Conservation (phyloP, 140 eudicot species). For the Erigeron philadelphicus region DNA sequence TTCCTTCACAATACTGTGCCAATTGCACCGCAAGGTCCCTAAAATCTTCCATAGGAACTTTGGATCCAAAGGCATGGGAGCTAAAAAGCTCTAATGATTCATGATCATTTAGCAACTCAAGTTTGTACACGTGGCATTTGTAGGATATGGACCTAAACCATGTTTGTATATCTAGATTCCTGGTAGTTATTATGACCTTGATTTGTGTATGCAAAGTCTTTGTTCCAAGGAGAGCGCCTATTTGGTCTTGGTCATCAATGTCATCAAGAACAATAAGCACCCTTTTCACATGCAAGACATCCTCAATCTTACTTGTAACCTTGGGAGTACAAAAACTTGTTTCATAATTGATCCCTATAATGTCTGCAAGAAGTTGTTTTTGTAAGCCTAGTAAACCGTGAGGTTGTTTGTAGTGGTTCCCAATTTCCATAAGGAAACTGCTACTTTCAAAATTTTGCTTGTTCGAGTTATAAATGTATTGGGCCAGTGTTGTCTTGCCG, state of each 20-base stretch:
- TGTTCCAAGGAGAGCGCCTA: background rate
- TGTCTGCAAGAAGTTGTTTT: background rate
- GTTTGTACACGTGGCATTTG: background rate
- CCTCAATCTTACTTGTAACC: background rate
- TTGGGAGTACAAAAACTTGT: background rate
- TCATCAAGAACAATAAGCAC: constrained; percentile 17
- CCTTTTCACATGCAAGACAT: background rate
- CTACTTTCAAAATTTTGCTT: background rate
- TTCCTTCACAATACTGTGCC: background rate
- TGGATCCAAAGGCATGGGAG: background rate
- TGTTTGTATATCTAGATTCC: background rate
- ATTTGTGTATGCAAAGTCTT: background rate
- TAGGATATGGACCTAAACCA: background rate
- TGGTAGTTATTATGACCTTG: constrained; percentile 14
- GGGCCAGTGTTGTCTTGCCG: no score
- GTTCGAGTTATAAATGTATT: no score
- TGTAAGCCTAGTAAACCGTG: constrained; percentile 3
- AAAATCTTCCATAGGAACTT: background rate
- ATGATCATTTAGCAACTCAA: background rate
- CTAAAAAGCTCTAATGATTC: background rate
- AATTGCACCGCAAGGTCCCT: background rate
- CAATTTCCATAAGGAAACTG: background rate
- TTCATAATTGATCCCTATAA: background rate
- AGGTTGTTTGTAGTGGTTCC: background rate
- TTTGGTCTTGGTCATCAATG: background rate